Conservation (phyloP, 2,329 filamentous ascomycete species). For the Phialocephala sp. region DNA sequence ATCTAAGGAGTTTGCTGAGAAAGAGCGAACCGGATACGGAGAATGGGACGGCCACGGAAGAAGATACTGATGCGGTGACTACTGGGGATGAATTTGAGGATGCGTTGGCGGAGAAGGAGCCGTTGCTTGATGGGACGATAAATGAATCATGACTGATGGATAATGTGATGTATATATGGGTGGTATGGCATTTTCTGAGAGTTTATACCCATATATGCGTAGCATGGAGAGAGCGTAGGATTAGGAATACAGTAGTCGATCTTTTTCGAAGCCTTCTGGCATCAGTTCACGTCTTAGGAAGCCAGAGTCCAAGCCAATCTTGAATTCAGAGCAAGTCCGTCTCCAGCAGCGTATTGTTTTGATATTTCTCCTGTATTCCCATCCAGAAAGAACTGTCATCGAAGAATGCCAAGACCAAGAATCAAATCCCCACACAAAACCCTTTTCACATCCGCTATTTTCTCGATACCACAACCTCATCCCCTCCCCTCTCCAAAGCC, state of each 20-base stretch:
- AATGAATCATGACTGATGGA: neutral
- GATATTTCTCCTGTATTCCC: no score
- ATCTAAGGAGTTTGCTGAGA: conserved; percentile 56
- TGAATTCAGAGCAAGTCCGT: no score
- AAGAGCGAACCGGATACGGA: conserved; percentile 39
- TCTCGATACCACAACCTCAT: no score
- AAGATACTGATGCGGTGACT: conserved; percentile 30
- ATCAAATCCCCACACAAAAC: neutral
- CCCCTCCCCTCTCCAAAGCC: no score
- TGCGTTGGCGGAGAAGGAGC: conserved; percentile 13
- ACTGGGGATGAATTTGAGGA: conserved; percentile 32
- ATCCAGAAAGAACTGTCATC: no score
- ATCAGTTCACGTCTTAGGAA: neutral
- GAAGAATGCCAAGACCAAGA: no score
- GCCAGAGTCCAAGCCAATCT: no score
- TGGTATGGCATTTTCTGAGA: neutral
- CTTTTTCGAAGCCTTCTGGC: neutral
- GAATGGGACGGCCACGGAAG: conserved; percentile 44
- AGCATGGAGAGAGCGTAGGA: neutral
- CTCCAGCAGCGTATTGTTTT: no score
- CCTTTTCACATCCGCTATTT: neutral
- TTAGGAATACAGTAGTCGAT: neutral
- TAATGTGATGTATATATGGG: neutral
- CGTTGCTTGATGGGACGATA: conserved; percentile 12
- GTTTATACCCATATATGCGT: conserved; percentile 10